A percentile compares a stretch with the other conserved stretches of the same genome.
Evolutionary conservation across 129 eudicot genomes (phyloP).

Genomic region (Deinandra increscens): DNA sequence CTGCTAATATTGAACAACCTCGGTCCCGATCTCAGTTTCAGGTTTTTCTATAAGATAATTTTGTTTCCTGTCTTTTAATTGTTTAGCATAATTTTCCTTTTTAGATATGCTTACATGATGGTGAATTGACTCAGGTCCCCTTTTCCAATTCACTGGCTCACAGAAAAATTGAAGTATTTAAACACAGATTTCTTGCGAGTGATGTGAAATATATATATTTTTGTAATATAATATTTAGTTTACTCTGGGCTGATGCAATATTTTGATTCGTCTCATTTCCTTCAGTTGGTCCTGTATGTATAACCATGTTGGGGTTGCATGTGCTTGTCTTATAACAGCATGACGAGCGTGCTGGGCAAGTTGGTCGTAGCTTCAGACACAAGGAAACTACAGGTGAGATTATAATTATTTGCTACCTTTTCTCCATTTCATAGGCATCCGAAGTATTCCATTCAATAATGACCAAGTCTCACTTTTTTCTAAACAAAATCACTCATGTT

Average conservation of each 20-base stretch:
- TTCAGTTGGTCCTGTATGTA: constrained; percentile 46
- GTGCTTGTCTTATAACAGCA: constrained; percentile 92
- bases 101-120: neutral
- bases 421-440: neutral
- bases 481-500: too few relatives aligned
- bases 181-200: neutral
- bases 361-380: constrained; percentile 60
- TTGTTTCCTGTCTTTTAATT: neutral
- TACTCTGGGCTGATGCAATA: constrained; percentile 41
- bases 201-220: neutral
- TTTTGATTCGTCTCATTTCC: constrained; percentile 49
- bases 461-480: too few relatives aligned
- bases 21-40: constrained; percentile 56
- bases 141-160: neutral
- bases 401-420: neutral
- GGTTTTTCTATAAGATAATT: constrained; percentile 37
- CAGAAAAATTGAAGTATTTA: neutral
- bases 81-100: neutral
- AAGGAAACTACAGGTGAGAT: constrained; percentile 58
- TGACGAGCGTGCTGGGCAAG: constrained; percentile 79
- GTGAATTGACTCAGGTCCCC: neutral
- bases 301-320: constrained; percentile 82
- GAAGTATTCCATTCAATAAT: neutral
- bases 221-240: constrained; percentile 14
- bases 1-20: constrained; percentile 40